Evolutionary conservation across 805 yeast genomes (phyloP).

Genomic region (Suhomyces sp.): DNA sequence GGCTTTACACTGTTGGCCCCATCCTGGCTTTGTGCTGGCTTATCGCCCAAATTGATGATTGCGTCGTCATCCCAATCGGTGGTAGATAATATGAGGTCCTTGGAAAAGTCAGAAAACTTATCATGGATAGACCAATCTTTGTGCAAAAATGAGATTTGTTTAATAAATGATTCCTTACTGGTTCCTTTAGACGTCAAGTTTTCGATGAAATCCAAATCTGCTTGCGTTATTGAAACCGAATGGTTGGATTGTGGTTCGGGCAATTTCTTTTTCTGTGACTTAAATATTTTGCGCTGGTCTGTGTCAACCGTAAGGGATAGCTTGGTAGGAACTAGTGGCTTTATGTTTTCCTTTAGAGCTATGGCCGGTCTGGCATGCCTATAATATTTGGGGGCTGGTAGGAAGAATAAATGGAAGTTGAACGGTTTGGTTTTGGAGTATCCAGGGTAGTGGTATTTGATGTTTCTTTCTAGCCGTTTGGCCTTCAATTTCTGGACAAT

Average conservation of each 20-base stretch:
- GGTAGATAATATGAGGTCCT: slow-evolving; percentile 61
- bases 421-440: slow-evolving; percentile 55
- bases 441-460: slow-evolving; percentile 58
- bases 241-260: slow-evolving; percentile 8
- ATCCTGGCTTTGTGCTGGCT: slow-evolving; percentile 4
- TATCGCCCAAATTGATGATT: slow-evolving; percentile 50
- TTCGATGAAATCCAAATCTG: slow-evolving; percentile 31
- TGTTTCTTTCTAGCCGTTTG: slow-evolving; percentile 22
- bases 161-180: slow-evolving; percentile 13
- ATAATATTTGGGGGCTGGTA: slow-evolving; percentile 56
- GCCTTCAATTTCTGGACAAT: slow-evolving; percentile 29
- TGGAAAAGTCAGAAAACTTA: slow-evolving; percentile 42
- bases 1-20: slow-evolving; percentile 14
- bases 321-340: slow-evolving; percentile 58
- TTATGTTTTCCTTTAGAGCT: slow-evolving; percentile 25
- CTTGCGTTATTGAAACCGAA: slow-evolving; percentile 23
- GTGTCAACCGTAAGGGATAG: slow-evolving; percentile 57
- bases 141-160: slow-evolving; percentile 29
- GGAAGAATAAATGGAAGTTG: slow-evolving; percentile 63
- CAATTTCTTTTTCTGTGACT: slow-evolving; percentile 17
- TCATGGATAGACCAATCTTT: slow-evolving; percentile 35
- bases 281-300: slow-evolving; percentile 58
- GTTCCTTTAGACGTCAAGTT: slow-evolving; percentile 20
- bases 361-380: slow-evolving; percentile 51
- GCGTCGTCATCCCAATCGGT: slow-evolving; percentile 76